Conservation (phyloP, 331 rosid species). For the Rosa hybrid region DNA sequence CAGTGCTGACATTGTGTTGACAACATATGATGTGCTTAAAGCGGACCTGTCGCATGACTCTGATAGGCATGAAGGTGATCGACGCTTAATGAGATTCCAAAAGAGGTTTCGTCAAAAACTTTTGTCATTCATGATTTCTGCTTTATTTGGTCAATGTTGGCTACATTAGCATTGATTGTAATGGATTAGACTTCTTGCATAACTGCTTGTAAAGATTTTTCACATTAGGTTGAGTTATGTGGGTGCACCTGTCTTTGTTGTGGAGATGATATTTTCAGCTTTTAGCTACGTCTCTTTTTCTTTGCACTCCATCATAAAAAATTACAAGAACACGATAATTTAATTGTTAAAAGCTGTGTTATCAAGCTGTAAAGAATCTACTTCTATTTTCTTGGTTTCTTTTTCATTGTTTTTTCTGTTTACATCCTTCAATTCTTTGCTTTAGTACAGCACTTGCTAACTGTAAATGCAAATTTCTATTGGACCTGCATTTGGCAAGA, state of each 20-base stretch:
- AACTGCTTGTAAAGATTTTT: slow-evolving; percentile 7
- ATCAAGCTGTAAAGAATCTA: not conserved
- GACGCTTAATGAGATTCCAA: slow-evolving; percentile 83
- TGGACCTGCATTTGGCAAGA: slow-evolving; percentile 16
- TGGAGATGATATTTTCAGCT: not conserved
- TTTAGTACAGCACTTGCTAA: slow-evolving; percentile 5
- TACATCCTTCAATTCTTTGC: not conserved
- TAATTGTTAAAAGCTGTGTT: not conserved
- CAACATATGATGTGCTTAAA: slow-evolving; percentile 91
- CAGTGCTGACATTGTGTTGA: slow-evolving; percentile 77
- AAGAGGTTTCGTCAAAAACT: slow-evolving; percentile 63
- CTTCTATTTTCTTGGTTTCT: slow-evolving; percentile 8
- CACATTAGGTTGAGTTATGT: not conserved
- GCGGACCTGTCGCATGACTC: slow-evolving; percentile 92
- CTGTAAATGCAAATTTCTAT: not conserved
- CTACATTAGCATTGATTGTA: not conserved
- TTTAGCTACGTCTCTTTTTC: not conserved
- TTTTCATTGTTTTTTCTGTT: not conserved
- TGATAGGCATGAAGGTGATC: slow-evolving; percentile 92
- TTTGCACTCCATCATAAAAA: not conserved
- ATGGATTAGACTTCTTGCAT: not conserved
- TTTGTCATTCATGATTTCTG: not conserved
- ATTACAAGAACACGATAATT: not conserved
- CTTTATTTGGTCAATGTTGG: slow-evolving; percentile 7
- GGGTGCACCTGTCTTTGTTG: not conserved